These are phyloP conservation scores for Pulveroboletus sp. DNA, from an alignment of 768 basidiomycete genomes.

Conservation along the genomic window DNA sequence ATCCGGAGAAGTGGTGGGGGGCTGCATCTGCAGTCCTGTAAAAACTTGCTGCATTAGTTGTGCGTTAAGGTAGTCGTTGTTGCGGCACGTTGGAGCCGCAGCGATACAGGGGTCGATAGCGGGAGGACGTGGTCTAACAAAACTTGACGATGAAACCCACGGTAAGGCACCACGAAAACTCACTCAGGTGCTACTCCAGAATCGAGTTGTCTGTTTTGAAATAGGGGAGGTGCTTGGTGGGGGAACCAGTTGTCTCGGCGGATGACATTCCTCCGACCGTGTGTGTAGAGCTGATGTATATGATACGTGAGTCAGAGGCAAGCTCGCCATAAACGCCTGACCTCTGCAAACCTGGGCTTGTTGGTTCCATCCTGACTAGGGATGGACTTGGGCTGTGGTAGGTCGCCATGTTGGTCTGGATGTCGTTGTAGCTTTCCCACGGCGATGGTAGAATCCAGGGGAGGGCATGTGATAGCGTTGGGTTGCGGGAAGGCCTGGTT, in stretches of 20 bases:
- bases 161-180: not conserved
- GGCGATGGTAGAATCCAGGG: not conserved
- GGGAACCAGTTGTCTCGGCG: not conserved
- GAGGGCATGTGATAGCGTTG: not conserved
- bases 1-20: not conserved
- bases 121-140: constrained; percentile 2
- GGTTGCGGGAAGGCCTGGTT: not conserved
- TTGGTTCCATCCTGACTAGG: not conserved
- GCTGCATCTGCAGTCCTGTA: not conserved
- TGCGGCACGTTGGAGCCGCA: not conserved
- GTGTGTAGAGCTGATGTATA: not conserved
- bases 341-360: not conserved
- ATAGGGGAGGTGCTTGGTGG: not conserved
- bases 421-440: not conserved
- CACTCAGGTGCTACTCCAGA: constrained; percentile 1
- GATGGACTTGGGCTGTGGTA: not conserved
- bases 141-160: not conserved
- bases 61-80: not conserved
- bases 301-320: not conserved
- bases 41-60: constrained; percentile 4
- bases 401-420: not conserved
- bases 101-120: constrained; percentile 1
- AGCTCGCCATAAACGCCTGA: not conserved
- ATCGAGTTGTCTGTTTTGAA: not conserved
- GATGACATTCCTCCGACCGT: not conserved